phyloP scores from a whole-genome alignment of 345 rosid genomes.

The Mangifera indica region DNA sequence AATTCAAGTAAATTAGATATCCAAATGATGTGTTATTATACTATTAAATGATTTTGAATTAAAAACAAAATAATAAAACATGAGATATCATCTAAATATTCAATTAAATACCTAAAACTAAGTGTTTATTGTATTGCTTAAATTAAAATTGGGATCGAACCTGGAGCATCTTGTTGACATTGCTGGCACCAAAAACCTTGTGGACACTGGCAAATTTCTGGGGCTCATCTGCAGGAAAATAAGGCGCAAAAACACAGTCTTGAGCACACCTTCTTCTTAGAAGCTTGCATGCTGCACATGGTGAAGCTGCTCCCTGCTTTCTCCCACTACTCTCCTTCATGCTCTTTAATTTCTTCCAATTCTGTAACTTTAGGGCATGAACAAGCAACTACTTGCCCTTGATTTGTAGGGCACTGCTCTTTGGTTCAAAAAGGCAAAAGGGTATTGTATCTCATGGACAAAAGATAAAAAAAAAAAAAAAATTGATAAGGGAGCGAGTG shows the following conservation, averaged over 20 bases:
- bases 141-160: conserved; percentile 19
- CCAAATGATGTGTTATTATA: too few relatives aligned
- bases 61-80: too few relatives aligned
- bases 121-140: too few relatives aligned
- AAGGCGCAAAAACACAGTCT: conserved; percentile 89
- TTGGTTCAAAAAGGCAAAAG: neutral
- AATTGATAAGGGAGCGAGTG: neutral
- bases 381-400: too few relatives aligned
- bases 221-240: conserved; percentile 89
- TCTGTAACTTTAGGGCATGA: neutral
- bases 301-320: conserved; percentile 68
- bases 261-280: conserved; percentile 78
- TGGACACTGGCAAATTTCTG: conserved; percentile 87
- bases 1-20: too few relatives aligned
- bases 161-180: conserved; percentile 97
- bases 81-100: too few relatives aligned
- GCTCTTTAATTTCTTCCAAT: too few relatives aligned
- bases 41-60: too few relatives aligned
- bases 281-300: conserved; percentile 96
- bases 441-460: neutral
- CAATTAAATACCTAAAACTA: too few relatives aligned
- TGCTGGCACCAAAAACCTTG: conserved; percentile 91
- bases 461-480: too few relatives aligned
- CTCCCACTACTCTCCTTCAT: conserved; percentile 69
- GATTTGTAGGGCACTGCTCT: neutral